These are phyloP conservation scores for Colletotrichum agaves DNA, from an alignment of 2,329 filamentous ascomycete species.

Conservation along the genomic window DNA sequence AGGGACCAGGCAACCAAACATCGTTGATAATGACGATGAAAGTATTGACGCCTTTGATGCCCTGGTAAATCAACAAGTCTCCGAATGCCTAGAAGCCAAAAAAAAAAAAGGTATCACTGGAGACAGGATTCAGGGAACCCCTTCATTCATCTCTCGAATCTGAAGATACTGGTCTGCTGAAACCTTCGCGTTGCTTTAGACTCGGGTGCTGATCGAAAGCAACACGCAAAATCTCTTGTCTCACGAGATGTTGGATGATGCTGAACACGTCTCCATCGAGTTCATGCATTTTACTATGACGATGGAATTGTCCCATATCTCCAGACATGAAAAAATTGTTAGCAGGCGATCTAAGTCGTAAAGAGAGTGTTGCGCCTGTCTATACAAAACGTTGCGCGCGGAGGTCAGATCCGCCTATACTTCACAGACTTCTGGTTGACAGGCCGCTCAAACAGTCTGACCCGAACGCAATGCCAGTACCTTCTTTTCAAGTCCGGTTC, in stretches of 20 bases:
- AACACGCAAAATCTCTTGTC: conserved; percentile 34
- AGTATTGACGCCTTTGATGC: conserved; percentile 61
- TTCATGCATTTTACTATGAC: conserved; percentile 67
- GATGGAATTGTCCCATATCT: conserved; percentile 59
- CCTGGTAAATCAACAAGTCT: conserved; percentile 68
- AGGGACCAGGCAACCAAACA: conserved; percentile 67
- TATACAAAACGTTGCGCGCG: too few species aligned
- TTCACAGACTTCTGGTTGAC: too few species aligned
- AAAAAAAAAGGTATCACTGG: too few species aligned
- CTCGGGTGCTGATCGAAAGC: too few species aligned
- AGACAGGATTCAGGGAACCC: too few species aligned
- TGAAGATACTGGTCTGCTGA: not conserved
- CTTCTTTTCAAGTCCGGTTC: too few species aligned
- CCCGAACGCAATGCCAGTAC: too few species aligned
- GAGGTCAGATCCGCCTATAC: too few species aligned
- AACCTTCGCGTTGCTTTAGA: not conserved
- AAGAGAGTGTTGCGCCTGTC: too few species aligned
- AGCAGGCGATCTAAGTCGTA: too few species aligned
- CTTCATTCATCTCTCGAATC: too few species aligned
- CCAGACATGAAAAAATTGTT: not conserved
- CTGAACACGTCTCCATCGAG: conserved; percentile 66
- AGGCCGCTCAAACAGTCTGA: too few species aligned
- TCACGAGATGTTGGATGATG: conserved; percentile 54
- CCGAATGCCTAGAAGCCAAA: conserved; percentile 26
- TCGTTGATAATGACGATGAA: conserved; percentile 53